These are phyloP conservation scores for Aphanocladium album DNA, from an alignment of 2,329 filamentous ascomycete genomes.

Conservation along the genomic window DNA sequence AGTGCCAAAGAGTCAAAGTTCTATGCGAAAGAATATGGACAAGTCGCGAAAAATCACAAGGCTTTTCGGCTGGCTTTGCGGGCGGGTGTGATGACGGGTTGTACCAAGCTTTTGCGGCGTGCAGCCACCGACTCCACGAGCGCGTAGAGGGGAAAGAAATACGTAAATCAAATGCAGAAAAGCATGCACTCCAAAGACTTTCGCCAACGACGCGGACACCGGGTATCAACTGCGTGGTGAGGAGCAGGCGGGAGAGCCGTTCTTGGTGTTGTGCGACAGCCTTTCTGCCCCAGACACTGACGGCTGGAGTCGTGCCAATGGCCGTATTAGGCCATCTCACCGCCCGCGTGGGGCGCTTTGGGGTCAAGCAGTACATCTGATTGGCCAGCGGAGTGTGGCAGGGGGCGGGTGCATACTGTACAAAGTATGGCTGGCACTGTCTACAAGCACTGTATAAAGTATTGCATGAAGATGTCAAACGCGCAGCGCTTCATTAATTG, in stretches of 20 bases:
- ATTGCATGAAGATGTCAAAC: neutral
- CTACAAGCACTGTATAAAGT: neutral
- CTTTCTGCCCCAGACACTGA: constrained; percentile 13
- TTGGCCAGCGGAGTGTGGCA: constrained; percentile 1
- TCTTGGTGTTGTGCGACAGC: constrained; percentile 12
- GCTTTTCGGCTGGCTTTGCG: neutral
- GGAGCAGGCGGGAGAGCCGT: neutral
- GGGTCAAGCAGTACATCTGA: constrained; percentile 1
- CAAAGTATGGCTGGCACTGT: neutral
- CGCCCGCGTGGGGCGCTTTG: constrained; percentile 12
- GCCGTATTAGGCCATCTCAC: constrained; percentile 15
- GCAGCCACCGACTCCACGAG: neutral
- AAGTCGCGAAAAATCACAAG: neutral
- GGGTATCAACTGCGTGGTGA: neutral
- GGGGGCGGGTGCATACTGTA: neutral
- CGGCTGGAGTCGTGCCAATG: constrained; percentile 2
- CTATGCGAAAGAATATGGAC: neutral
- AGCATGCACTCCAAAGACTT: neutral
- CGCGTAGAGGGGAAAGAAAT: neutral
- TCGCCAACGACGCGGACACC: neutral
- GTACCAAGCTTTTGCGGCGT: neutral
- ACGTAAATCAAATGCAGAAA: neutral
- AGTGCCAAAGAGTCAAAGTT: neutral
- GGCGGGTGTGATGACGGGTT: neutral
- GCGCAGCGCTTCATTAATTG: neutral